Evolutionary conservation across 1,284 basidiomycete species (phyloP).

Genomic region (Phlebopus sp.): DNA sequence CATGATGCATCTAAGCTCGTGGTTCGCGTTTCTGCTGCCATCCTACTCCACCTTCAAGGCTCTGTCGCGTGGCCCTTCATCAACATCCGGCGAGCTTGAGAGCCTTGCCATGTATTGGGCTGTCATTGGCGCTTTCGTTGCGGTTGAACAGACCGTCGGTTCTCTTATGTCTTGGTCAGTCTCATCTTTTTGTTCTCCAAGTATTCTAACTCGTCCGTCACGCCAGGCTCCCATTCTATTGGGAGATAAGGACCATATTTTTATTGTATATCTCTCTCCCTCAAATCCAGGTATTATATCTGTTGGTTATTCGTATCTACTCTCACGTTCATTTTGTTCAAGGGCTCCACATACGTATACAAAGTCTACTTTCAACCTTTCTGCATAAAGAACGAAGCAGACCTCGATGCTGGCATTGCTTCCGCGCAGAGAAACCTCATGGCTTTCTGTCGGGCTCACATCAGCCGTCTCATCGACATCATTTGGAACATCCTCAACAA

Average conservation of each 20-base stretch:
- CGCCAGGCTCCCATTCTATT: slow-evolving; percentile 77
- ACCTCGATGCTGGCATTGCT: slow-evolving; percentile 63
- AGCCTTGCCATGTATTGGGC: slow-evolving; percentile 63
- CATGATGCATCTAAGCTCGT: slow-evolving; percentile 45
- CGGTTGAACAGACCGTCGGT: slow-evolving; percentile 66
- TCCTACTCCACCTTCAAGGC: slow-evolving; percentile 66
- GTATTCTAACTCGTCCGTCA: slow-evolving; percentile 14
- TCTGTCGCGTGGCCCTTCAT: slow-evolving; percentile 54
- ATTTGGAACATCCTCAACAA: slow-evolving; percentile 45
- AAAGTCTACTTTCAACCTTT: slow-evolving; percentile 63
- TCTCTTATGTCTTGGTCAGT: slow-evolving; percentile 71
- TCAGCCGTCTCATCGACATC: slow-evolving; percentile 46
- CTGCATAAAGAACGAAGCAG: slow-evolving; percentile 60
- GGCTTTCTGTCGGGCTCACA: slow-evolving; percentile 48
- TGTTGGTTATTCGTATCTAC: neutral
- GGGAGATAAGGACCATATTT: slow-evolving; percentile 67
- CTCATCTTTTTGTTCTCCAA: neutral
- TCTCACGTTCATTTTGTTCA: slow-evolving; percentile 3
- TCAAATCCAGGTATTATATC: slow-evolving; percentile 58
- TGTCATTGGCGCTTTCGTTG: slow-evolving; percentile 60
- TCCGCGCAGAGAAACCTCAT: slow-evolving; percentile 52
- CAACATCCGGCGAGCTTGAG: slow-evolving; percentile 59
- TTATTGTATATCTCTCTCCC: slow-evolving; percentile 73
- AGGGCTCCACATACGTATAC: slow-evolving; percentile 78
- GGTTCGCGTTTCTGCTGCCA: slow-evolving; percentile 67